These are phyloP conservation scores for Coemansia sp. DNA, from an alignment of 192 early-diverging fungal species.

Conservation along the genomic window DNA sequence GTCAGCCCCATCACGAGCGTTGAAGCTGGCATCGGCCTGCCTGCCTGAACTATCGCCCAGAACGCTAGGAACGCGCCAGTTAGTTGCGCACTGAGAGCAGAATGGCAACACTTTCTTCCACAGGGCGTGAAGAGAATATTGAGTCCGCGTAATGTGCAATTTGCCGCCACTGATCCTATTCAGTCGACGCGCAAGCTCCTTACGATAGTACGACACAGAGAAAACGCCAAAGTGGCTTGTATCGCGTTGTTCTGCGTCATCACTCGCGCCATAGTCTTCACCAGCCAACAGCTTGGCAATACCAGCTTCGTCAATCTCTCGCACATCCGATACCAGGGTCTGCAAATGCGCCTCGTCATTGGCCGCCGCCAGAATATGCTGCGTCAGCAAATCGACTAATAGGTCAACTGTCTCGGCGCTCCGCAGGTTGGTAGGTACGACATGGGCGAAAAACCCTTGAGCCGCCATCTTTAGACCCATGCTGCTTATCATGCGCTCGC, in stretches of 20 bases:
- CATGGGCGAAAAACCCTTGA: constrained; percentile 28
- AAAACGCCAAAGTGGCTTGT: constrained; percentile 2
- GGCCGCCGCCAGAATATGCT: constrained; percentile 46
- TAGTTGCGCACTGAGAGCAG: constrained; percentile 16
- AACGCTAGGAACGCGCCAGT: constrained; percentile 4
- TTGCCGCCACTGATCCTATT: constrained; percentile 44
- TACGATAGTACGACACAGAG: constrained; percentile 24
- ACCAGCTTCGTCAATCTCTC: constrained; percentile 14
- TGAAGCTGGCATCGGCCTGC: background rate
- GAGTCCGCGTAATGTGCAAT: constrained; percentile 32
- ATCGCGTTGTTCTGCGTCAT: background rate
- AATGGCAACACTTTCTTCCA: constrained; percentile 24
- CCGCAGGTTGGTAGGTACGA: constrained; percentile 38
- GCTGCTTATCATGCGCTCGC: constrained; percentile 30
- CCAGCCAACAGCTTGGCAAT: constrained; percentile 28
- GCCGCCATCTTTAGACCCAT: constrained; percentile 33
- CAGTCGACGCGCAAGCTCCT: constrained; percentile 33
- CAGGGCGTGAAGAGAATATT: constrained; percentile 18
- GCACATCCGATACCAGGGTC: constrained; percentile 28
- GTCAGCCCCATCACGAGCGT: constrained; percentile 1
- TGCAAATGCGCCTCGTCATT: constrained; percentile 41
- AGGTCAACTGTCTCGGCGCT: constrained; percentile 22
- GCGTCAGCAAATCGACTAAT: constrained; percentile 52
- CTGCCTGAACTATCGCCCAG: background rate
- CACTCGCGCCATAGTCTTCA: background rate